phyloP scores from a whole-genome alignment of 805 yeast species.

The Henningerozyma blattae region DNA sequence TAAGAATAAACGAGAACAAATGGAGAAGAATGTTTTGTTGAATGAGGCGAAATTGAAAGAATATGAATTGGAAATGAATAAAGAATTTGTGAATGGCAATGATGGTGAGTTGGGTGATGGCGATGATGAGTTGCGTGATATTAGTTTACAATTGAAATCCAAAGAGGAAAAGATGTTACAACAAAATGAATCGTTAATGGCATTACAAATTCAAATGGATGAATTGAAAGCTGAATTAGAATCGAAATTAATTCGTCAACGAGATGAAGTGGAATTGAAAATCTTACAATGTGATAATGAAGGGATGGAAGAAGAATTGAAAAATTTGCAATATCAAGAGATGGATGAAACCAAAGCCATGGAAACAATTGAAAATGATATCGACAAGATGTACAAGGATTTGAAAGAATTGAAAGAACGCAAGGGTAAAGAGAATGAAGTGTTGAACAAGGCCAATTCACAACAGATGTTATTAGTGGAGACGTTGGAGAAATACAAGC shows the following conservation, averaged over 20 bases:
- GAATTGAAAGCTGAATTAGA: background rate
- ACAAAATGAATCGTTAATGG: background rate
- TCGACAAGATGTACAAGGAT: too few species aligned
- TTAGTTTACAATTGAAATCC: background rate
- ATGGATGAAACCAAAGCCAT: too few species aligned
- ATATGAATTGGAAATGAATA: background rate
- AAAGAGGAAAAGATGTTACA: background rate
- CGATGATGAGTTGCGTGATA: background rate
- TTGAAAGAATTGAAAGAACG: too few species aligned
- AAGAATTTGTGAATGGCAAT: background rate
- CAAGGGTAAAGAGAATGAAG: too few species aligned
- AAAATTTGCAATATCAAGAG: background rate
- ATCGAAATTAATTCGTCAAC: background rate
- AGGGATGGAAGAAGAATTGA: background rate
- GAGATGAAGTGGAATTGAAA: background rate
- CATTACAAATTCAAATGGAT: background rate
- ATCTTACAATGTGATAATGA: background rate
- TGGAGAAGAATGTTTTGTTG: background rate
- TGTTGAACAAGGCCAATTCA: slow-evolving; percentile 41
- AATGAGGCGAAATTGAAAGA: background rate
- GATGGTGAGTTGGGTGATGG: background rate
- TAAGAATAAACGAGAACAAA: background rate
- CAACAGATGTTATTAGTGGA: slow-evolving; percentile 43
- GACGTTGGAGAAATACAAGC: slow-evolving; percentile 49
- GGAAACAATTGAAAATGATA: too few species aligned